These are phyloP conservation scores for Rhododendron kiyosumense DNA, from an alignment of 148 eudicot genomes.

Conservation along the genomic window DNA sequence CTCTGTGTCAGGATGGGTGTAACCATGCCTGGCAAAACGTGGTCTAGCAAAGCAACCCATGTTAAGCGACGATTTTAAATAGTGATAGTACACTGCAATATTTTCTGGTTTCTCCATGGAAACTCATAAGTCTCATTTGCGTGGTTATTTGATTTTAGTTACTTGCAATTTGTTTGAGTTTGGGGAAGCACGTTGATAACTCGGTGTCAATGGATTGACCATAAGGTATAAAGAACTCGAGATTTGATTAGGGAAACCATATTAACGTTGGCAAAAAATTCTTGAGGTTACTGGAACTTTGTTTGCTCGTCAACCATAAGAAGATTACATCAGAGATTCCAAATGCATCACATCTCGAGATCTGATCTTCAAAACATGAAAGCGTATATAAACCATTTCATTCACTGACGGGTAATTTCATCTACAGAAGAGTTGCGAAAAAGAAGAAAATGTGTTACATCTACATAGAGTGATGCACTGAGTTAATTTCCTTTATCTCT, in stretches of 20 bases:
- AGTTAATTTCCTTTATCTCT: neutral
- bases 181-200: too few species aligned
- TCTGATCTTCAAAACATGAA: neutral
- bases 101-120: neutral
- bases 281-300: neutral
- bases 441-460: neutral
- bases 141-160: neutral
- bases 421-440: neutral
- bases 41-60: too few species aligned
- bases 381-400: neutral
- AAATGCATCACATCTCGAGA: neutral
- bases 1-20: neutral
- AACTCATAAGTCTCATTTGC: neutral
- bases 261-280: neutral
- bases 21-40: too few species aligned
- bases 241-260: neutral
- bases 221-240: too few species aligned
- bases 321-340: neutral
- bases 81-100: neutral
- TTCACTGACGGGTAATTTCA: neutral
- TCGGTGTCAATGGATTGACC: too few species aligned
- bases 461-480: neutral
- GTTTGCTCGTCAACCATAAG: neutral
- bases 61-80: neutral
- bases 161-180: neutral